Conservation (phyloP, 208 protist genomes). For the Leishmania tarentolae region DNA sequence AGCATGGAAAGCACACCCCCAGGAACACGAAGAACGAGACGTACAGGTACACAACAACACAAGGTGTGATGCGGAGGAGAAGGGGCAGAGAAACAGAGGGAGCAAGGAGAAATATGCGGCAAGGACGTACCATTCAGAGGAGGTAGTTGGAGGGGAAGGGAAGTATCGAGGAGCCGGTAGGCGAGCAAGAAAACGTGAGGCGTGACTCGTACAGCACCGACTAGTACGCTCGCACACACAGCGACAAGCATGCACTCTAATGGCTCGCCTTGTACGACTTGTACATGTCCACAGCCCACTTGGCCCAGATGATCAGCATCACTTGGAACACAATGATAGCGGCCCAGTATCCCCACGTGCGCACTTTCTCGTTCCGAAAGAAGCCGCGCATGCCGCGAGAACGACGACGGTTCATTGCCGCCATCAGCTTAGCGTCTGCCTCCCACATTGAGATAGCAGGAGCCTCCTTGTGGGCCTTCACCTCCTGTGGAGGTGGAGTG, state of each 20-base stretch:
- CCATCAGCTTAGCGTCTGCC: constrained; percentile 44
- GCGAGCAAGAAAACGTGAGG: neutral
- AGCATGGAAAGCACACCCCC: neutral
- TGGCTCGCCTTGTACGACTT: constrained; percentile 22
- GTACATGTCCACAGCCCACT: constrained; percentile 68
- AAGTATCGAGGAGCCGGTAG: neutral
- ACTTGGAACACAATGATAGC: constrained; percentile 65
- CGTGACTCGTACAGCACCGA: neutral
- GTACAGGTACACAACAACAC: neutral
- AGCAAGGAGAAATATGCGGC: neutral
- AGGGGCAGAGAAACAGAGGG: neutral
- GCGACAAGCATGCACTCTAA: neutral
- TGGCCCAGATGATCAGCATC: constrained; percentile 61
- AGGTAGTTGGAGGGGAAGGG: neutral
- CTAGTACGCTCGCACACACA: neutral
- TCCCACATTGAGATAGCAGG: constrained; percentile 16
- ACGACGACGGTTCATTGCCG: constrained; percentile 54
- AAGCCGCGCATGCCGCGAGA: constrained; percentile 20
- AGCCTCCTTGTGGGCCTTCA: constrained; percentile 5
- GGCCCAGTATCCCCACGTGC: constrained; percentile 51
- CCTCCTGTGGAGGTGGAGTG: constrained; percentile 13
- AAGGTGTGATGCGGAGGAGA: neutral
- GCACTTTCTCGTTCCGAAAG: constrained; percentile 6
- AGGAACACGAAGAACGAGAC: neutral
- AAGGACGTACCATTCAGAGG: neutral